Evolutionary conservation across 306 rosid species (phyloP), one percentile per base, ranked within the genome.

Genomic region (Bauhinia variegata): DNA sequence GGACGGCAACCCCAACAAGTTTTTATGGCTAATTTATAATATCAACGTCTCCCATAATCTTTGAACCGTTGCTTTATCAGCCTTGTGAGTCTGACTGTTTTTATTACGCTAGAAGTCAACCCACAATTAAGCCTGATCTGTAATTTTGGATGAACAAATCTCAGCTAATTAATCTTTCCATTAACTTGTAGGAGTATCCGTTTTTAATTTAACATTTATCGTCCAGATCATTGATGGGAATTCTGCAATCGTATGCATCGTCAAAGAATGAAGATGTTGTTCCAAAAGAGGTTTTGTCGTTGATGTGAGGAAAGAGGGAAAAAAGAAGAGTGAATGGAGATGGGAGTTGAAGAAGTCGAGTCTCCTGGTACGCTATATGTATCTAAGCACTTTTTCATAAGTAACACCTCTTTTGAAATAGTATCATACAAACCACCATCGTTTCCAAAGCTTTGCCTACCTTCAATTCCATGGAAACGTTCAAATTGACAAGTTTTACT

Each of bases 381-480:
- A 36, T 44, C 33, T 23, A 23, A 23, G 28, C 28, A 23, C 28
- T 36, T 36, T 36, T 36, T 36, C 41, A 6, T 36, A 8, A 36
- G 41, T 8, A 6, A 36, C 6, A 36, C 9, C 41, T 8, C 41
- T 1, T 8, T 36, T 36, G 2, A 36, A 36, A 36, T 36, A 36
- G 9, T 36, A 5, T 36, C 41, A 36, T 36, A 2, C 0, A 36
- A 36, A 36, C 41, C 41, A 36, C 41, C 2, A 34, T 16, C 10
- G 47, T 59, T 73, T 44, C 13, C 48, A n/a, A n/a, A n/a, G n/a
- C 23, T 43, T 68, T 23, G 16, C 28, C 13, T 46, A 30, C 41
- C 2, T 36, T 41, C 15, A 7, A 6, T 16, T 15, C 10, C 2
- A 63, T 80, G 82, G 74, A 17, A 72, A 63, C 16, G 5, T 63